Evolutionary conservation across 2,329 filamentous ascomycete genomes (phyloP).

Genomic region (Ophiostoma montium): DNA sequence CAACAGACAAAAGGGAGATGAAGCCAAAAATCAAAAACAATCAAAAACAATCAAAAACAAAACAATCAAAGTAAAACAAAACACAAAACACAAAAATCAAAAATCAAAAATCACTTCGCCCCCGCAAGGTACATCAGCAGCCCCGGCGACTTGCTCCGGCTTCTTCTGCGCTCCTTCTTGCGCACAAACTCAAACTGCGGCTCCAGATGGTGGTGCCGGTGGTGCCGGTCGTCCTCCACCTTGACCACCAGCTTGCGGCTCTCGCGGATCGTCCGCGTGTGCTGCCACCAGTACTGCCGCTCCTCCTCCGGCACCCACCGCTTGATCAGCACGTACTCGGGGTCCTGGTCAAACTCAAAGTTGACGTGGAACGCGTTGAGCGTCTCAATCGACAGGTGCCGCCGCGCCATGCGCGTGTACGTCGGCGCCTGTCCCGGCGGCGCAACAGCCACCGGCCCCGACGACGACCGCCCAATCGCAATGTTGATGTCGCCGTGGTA

Average conservation of each 20-base stretch:
- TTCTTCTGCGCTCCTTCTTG: constrained; percentile 41
- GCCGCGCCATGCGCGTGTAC: constrained; percentile 49
- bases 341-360: constrained; percentile 48
- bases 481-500: constrained; percentile 10
- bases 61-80: neutral
- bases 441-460: neutral
- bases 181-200: constrained; percentile 38
- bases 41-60: neutral
- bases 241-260: constrained; percentile 32
- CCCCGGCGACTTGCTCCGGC: constrained; percentile 42
- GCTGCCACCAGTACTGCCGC: constrained; percentile 58
- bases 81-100: neutral
- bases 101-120: constrained; percentile 14
- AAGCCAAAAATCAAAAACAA: neutral
- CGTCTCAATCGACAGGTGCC: constrained; percentile 48
- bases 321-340: constrained; percentile 56
- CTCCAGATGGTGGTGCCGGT: constrained; percentile 25
- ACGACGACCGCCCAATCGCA: constrained; percentile 3
- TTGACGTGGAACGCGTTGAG: constrained; percentile 40
- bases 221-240: constrained; percentile 32
- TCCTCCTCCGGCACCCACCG: constrained; percentile 57
- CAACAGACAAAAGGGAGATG: neutral
- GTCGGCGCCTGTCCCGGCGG: constrained; percentile 23
- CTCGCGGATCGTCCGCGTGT: constrained; percentile 52
- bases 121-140: constrained; percentile 45